Evolutionary conservation across 768 basidiomycete species (phyloP).

Genomic region (Tulasnella sp.): DNA sequence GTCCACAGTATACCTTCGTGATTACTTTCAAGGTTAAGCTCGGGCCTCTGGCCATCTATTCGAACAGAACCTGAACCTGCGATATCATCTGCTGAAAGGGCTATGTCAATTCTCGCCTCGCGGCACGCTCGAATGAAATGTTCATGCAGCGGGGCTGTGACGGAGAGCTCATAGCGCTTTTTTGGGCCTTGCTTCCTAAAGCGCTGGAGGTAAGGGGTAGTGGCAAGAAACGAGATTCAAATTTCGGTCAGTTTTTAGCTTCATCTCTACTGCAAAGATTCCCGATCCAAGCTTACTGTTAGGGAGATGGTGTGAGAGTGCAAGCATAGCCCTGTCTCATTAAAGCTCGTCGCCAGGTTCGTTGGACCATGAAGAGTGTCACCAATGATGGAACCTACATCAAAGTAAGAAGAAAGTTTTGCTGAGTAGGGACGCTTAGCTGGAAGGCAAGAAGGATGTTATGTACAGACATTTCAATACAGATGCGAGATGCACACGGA

Average conservation of each 20-base stretch:
- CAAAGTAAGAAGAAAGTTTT: no score
- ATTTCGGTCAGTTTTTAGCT: no score
- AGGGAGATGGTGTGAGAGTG: background rate
- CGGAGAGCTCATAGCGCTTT: background rate
- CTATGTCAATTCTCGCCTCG: background rate
- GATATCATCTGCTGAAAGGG: background rate
- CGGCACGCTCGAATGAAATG: background rate
- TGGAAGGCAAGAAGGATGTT: no score
- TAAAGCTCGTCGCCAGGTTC: background rate
- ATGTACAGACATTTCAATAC: background rate
- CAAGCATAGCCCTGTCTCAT: background rate
- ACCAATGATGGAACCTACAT: slow-evolving; percentile 1
- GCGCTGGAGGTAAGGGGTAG: background rate
- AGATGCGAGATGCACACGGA: slow-evolving; percentile 4
- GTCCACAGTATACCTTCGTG: no score
- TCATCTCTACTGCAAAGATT: no score
- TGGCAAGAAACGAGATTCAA: no score
- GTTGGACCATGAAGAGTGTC: background rate
- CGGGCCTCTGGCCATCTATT: no score
- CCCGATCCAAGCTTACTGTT: no score
- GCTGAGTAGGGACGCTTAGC: no score
- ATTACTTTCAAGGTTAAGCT: no score
- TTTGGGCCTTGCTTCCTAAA: slow-evolving; percentile 8
- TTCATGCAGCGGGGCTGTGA: background rate
- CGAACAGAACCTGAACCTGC: no score